Base-by-base conservation (phyloP, 495 filamentous ascomycete species). In the Echria macrotheca region DNA sequence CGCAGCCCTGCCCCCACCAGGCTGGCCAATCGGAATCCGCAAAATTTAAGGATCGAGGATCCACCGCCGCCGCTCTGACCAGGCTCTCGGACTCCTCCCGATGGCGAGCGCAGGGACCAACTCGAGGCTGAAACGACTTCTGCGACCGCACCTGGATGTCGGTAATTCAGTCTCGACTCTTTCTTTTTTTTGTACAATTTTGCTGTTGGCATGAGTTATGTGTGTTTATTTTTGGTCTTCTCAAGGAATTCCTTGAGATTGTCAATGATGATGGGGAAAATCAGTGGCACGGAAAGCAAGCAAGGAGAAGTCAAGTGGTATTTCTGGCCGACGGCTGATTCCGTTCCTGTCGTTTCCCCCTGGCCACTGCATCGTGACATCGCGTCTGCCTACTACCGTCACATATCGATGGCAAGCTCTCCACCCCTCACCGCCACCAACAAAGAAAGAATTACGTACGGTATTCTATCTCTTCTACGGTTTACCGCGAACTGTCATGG, bases 71-170 rank as follows among this genome's bases (percentile, higher is more conserved):
- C 44, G 44, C 46, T 39, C 35, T 39, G 46, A 40, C 35, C 46
- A 48, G 46, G 22, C 2, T 7, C 46, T 39, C 46, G 46, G 46
- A 48, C 46, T 18, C 22, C 40, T 15, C 14, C 12, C 12, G 25
- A 5, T 21, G 44, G 42, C 24, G n/a, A n/a, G 52, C 33, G 52
- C 41, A 51, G 53, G 53, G 53, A 47, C 53, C 53, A 55, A 41
- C 43, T 41, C 17, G 48, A 35, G 47, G 38, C 47, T 55, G 53
- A 55, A 55, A 55, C 53, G 19, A 5, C 25, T 35, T 44, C 29
- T 47, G 47, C 39, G 33, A 44, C 40, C 18, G 32, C 36, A 42
- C 28, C 38, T 29, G 36, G 25, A 47, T 46, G 24, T 44, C 23
- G 17, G 25, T 17, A 28, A 15, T 44, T n/a, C n/a, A n/a, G n/a